phyloP scores from a whole-genome alignment of 805 yeast species.

The Candida maltosa region DNA sequence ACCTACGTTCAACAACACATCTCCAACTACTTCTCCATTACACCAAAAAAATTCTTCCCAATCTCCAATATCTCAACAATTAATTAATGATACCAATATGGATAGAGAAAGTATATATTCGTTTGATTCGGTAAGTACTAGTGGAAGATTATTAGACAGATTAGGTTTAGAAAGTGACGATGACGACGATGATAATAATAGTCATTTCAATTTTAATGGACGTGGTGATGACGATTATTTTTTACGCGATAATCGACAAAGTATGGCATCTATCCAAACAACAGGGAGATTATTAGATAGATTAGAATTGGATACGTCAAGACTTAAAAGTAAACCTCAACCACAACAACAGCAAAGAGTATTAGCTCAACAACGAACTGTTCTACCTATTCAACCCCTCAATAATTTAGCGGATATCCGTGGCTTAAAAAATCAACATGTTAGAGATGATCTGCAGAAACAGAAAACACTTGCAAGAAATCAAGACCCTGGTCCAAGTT shows the following conservation, averaged over 20 bases:
- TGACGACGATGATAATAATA: slow-evolving; percentile 13
- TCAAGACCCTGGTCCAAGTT: background rate
- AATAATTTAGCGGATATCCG: slow-evolving; percentile 1
- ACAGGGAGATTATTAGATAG: slow-evolving; percentile 30
- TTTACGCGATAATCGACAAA: slow-evolving; percentile 11
- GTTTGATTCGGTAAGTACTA: slow-evolving; percentile 42
- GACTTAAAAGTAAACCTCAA: background rate
- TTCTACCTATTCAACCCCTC: no score
- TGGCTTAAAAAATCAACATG: slow-evolving; percentile 2
- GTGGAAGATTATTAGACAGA: slow-evolving; percentile 39
- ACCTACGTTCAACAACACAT: no score
- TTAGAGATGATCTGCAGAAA: no score
- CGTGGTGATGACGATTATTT: slow-evolving; percentile 7
- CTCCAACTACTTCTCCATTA: no score
- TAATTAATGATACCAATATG: background rate
- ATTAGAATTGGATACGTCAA: slow-evolving; percentile 16
- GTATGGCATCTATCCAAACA: slow-evolving; percentile 23
- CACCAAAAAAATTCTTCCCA: no score
- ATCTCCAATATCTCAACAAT: no score
- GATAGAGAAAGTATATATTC: slow-evolving; percentile 40
- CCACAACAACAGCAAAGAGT: background rate
- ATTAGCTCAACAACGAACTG: slow-evolving; percentile 2
- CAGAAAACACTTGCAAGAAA: background rate
- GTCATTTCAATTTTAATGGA: no score
- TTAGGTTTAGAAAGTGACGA: slow-evolving; percentile 27